These are phyloP conservation scores for Lyophyllum atratum DNA, from an alignment of 768 basidiomycete species.

Conservation along the genomic window DNA sequence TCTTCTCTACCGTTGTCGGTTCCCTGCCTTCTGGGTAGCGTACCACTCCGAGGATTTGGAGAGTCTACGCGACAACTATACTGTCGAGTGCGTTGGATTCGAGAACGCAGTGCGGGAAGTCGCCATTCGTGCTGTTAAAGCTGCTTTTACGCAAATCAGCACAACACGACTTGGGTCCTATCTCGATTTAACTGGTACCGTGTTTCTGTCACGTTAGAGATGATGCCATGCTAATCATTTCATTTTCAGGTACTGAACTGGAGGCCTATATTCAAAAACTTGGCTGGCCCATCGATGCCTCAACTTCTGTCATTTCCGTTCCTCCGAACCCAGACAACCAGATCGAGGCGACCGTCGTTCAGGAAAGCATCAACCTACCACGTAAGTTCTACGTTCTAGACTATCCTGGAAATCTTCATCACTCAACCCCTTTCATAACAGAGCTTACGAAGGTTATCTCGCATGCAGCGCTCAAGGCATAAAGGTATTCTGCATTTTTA, in stretches of 20 bases:
- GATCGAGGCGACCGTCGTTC: conserved; percentile 82
- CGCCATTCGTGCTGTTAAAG: conserved; percentile 73
- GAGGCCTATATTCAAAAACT: conserved; percentile 60
- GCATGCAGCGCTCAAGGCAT: conserved; percentile 61
- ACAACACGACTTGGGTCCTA: conserved; percentile 70
- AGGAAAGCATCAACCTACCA: conserved; percentile 78
- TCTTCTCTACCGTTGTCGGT: conserved; percentile 81
- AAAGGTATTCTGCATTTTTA: conserved; percentile 24
- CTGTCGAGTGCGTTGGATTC: conserved; percentile 80
- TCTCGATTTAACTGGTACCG: conserved; percentile 63
- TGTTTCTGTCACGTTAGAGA: background rate
- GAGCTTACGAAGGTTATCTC: conserved; percentile 78
- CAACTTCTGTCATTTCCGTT: conserved; percentile 59
- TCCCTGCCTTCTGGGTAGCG: conserved; percentile 82
- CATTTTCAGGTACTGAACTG: conserved; percentile 52
- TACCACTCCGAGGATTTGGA: conserved; percentile 75
- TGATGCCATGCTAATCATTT: background rate
- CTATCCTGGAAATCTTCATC: background rate
- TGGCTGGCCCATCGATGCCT: conserved; percentile 64
- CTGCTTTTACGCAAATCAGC: conserved; percentile 76
- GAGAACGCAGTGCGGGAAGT: conserved; percentile 82
- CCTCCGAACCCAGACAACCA: conserved; percentile 89
- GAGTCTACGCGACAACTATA: conserved; percentile 81
- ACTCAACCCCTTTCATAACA: conserved; percentile 27
- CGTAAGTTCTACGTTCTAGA: conserved; percentile 50